phyloP scores from a whole-genome alignment of 1,284 basidiomycete genomes.

The Naganishia liquefaciens region DNA sequence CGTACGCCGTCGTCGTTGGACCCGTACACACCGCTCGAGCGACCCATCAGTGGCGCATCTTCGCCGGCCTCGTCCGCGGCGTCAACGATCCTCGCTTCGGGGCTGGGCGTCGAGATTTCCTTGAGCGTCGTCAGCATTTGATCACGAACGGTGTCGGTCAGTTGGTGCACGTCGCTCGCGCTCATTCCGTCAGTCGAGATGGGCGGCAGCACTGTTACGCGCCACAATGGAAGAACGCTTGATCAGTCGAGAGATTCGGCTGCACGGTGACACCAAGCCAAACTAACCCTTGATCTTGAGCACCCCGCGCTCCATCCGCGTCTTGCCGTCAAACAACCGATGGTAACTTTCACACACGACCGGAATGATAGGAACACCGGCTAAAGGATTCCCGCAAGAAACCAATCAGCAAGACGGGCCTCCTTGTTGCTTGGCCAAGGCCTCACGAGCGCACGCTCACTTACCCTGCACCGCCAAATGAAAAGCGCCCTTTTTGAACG shows the following conservation, averaged over 20 bases:
- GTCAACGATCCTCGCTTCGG: background rate
- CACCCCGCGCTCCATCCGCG: conserved; percentile 73
- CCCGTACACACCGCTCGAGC: conserved; percentile 29
- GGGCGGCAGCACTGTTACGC: conserved; percentile 56
- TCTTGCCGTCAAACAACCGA: conserved; percentile 71
- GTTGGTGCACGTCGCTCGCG: conserved; percentile 52
- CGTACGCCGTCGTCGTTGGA: conserved; percentile 16
- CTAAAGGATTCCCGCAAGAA: conserved; percentile 38
- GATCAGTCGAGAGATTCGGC: background rate
- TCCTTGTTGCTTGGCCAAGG: background rate
- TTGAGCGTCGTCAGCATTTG: conserved; percentile 54
- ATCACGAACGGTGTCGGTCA: conserved; percentile 54
- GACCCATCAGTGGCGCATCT: conserved; percentile 6
- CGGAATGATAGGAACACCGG: conserved; percentile 77
- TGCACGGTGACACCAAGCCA: conserved; percentile 48
- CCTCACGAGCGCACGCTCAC: conserved; percentile 48
- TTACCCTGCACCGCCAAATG: conserved; percentile 84
- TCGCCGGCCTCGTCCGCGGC: background rate
- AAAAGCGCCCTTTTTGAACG: conserved; percentile 98
- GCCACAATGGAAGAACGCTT: background rate
- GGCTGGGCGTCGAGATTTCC: conserved; percentile 44
- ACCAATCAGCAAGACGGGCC: background rate
- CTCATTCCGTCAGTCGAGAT: conserved; percentile 57
- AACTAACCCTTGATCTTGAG: conserved; percentile 77
- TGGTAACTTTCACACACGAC: conserved; percentile 95